phyloP scores from a whole-genome alignment of 352 stramenopile genomes.

The Phytophthora syringae region DNA sequence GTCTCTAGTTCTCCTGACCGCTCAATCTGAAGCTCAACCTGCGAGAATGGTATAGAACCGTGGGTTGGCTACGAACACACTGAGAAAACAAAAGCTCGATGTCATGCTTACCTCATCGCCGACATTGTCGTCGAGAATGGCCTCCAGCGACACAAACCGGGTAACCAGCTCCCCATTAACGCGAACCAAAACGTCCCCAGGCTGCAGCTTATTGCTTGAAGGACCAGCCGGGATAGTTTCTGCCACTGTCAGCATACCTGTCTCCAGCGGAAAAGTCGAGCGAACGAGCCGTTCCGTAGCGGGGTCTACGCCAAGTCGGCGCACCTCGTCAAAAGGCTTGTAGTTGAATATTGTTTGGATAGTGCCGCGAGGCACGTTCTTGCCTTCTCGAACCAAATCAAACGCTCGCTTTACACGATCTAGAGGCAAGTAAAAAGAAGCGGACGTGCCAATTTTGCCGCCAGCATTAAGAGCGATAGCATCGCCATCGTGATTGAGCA shows the following conservation, averaged over 20 bases:
- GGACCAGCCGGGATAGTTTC: constrained; percentile 86
- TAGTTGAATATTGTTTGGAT: constrained; percentile 92
- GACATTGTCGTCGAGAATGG: constrained; percentile 82
- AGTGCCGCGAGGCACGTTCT: constrained; percentile 82
- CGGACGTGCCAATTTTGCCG: constrained; percentile 85
- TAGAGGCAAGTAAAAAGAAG: constrained; percentile 92
- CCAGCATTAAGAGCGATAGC: constrained; percentile 93
- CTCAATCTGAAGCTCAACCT: constrained; percentile 86
- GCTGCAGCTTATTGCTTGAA: constrained; percentile 80
- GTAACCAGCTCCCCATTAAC: constrained; percentile 86
- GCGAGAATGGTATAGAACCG: not conserved
- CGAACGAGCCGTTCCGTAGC: constrained; percentile 84
- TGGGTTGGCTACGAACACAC: not conserved
- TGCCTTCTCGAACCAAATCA: constrained; percentile 74
- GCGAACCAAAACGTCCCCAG: constrained; percentile 90
- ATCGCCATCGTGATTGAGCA: constrained; percentile 88
- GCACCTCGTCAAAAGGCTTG: constrained; percentile 92
- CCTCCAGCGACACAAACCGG: constrained; percentile 88
- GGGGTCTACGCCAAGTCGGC: constrained; percentile 76
- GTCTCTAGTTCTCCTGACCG: constrained; percentile 75
- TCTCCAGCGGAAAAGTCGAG: constrained; percentile 80
- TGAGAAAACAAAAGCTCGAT: not conserved
- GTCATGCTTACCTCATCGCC: constrained; percentile 51
- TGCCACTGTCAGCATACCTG: constrained; percentile 91
- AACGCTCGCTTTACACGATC: constrained; percentile 90